phyloP scores from a whole-genome alignment of 2,329 filamentous ascomycete species.

The Ceratocystis albifundus region DNA sequence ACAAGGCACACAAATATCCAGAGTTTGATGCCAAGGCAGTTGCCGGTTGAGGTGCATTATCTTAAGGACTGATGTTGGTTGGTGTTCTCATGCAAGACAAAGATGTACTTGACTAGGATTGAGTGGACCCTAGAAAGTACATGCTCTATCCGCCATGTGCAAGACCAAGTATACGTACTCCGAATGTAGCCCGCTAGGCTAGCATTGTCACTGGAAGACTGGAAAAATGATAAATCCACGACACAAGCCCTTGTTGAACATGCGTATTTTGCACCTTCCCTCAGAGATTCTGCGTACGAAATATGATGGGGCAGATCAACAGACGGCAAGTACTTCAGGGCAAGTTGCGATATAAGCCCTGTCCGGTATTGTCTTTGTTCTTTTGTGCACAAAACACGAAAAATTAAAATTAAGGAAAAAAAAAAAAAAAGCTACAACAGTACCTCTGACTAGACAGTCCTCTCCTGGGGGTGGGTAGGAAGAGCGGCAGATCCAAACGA shows the following conservation, averaged over 20 bases:
- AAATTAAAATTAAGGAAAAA: background rate
- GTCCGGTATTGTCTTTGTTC: background rate
- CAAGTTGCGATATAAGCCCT: conserved; percentile 2
- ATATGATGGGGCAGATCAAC: background rate
- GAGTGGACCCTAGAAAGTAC: conserved; percentile 1
- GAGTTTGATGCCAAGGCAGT: background rate
- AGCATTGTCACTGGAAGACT: background rate
- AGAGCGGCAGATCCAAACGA: background rate
- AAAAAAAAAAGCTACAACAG: background rate
- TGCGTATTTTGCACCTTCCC: background rate
- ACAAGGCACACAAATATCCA: background rate
- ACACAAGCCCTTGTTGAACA: background rate
- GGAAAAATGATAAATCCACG: background rate
- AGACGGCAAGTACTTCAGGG: conserved; percentile 3
- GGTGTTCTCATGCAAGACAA: background rate
- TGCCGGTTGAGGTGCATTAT: background rate
- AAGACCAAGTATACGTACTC: background rate
- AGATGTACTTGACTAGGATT: background rate
- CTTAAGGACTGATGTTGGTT: background rate
- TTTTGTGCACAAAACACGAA: background rate
- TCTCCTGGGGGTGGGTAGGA: background rate
- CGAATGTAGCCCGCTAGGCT: background rate
- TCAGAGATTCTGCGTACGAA: background rate
- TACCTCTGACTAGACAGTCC: background rate
- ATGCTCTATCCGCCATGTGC: background rate